These are phyloP conservation scores for Zygoascus sp. DNA, from an alignment of 1,139 yeast species.

Conservation along the genomic window DNA sequence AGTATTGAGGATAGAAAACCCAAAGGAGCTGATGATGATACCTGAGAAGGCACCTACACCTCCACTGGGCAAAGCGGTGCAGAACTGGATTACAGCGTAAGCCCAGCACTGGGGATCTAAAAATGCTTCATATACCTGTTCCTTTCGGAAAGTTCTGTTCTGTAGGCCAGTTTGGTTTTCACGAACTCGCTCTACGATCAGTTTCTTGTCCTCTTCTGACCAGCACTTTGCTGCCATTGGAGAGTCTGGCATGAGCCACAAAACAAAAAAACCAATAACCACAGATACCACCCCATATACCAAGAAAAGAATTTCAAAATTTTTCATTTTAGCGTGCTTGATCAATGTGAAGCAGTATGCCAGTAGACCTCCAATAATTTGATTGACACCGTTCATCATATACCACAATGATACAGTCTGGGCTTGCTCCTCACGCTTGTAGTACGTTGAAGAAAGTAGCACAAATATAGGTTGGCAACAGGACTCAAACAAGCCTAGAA, in stretches of 20 bases:
- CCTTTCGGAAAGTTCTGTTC: conserved; percentile 44
- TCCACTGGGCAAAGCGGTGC: conserved; percentile 24
- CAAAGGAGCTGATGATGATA: conserved; percentile 16
- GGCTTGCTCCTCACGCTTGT: conserved; percentile 26
- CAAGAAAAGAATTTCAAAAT: conserved; percentile 46
- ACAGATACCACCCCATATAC: conserved; percentile 43
- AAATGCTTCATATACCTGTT: conserved; percentile 44
- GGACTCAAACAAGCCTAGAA: conserved; percentile 51
- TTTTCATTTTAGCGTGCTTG: conserved; percentile 32
- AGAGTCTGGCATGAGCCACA: conserved; percentile 43
- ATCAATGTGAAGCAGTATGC: conserved; percentile 23
- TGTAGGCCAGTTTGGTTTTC: conserved; percentile 46
- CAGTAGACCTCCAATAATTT: conserved; percentile 20
- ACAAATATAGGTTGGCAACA: conserved; percentile 23
- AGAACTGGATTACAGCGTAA: conserved; percentile 29
- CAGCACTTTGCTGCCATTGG: conserved; percentile 49
- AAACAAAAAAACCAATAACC: conserved; percentile 43
- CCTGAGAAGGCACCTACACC: conserved; percentile 22
- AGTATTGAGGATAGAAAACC: conserved; percentile 16
- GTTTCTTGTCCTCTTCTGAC: conserved; percentile 41
- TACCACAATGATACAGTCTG: conserved; percentile 31
- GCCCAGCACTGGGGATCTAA: conserved; percentile 43
- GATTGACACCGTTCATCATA: conserved; percentile 23
- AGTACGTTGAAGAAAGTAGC: conserved; percentile 25
- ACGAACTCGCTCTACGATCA: conserved; percentile 47